Percentiles rank a stretch among this genome's conserved stretches.
phyloP scores from a whole-genome alignment of 495 filamentous ascomycete genomes.

The Podospora pseudoanserina region DNA sequence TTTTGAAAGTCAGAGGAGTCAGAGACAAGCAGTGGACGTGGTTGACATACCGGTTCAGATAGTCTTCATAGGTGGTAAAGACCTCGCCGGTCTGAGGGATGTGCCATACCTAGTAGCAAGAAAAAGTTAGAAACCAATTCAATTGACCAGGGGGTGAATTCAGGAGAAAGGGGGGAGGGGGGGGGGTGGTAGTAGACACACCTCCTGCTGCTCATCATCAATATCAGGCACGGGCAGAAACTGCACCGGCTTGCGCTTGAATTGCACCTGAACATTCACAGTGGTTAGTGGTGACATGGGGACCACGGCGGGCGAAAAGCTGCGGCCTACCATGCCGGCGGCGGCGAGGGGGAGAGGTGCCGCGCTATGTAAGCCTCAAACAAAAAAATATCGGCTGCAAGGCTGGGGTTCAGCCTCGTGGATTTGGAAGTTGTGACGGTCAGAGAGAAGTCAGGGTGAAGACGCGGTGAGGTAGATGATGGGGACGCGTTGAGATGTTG shows the following conservation, averaged over 20 bases:
- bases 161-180: not conserved
- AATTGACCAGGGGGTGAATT: slow-evolving; percentile 5
- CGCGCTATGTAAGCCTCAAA: slow-evolving; percentile 23
- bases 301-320: slow-evolving; percentile 4
- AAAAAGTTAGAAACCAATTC: slow-evolving; percentile 14
- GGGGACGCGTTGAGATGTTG: slow-evolving; percentile 27
- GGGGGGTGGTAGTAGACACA: slow-evolving; percentile 34
- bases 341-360: not conserved
- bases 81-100: slow-evolving; percentile 87
- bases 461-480: slow-evolving; percentile 17
- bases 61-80: slow-evolving; percentile 84
- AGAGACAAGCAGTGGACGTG: not conserved
- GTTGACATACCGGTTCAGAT: slow-evolving; percentile 64
- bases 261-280: slow-evolving; percentile 66
- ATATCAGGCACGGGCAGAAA: slow-evolving; percentile 68
- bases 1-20: not conserved
- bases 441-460: slow-evolving; percentile 14
- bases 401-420: slow-evolving; percentile 23
- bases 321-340: slow-evolving; percentile 30
- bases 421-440: slow-evolving; percentile 4
- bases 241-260: slow-evolving; percentile 93
- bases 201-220: slow-evolving; percentile 77
- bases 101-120: slow-evolving; percentile 69
- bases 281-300: slow-evolving; percentile 15
- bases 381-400: slow-evolving; percentile 27